These are phyloP conservation scores for Aspergillus cejpii DNA, from an alignment of 2,329 filamentous ascomycete species.

Conservation along the genomic window DNA sequence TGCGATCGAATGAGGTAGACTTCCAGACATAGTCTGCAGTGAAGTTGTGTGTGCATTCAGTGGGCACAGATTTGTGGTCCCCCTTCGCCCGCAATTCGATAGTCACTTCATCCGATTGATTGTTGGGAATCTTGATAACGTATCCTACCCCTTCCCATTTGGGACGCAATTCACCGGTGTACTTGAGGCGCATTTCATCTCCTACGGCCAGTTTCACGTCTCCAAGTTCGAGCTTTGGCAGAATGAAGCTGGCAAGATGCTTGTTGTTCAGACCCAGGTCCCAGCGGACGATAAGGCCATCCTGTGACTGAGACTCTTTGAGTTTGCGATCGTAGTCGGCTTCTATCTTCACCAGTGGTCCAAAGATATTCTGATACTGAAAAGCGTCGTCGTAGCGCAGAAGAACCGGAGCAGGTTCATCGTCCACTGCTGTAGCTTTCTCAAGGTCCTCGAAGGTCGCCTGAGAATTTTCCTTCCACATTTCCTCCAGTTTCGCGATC, in stretches of 20 bases:
- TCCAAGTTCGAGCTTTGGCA: slow-evolving; percentile 94
- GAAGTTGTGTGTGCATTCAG: slow-evolving; percentile 95
- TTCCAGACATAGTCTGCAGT: slow-evolving; percentile 99
- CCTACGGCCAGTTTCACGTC: slow-evolving; percentile 97
- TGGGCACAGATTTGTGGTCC: slow-evolving; percentile 92
- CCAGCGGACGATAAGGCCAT: slow-evolving; percentile 90
- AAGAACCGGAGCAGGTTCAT: slow-evolving; percentile 87
- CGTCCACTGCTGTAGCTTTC: slow-evolving; percentile 83
- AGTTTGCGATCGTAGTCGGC: slow-evolving; percentile 98
- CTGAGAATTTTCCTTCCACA: slow-evolving; percentile 93
- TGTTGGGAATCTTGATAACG: slow-evolving; percentile 98
- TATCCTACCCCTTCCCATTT: slow-evolving; percentile 98
- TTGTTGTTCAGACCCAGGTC: slow-evolving; percentile 95
- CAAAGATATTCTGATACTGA: slow-evolving; percentile 98
- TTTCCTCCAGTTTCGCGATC: slow-evolving; percentile 92
- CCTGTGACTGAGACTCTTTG: slow-evolving; percentile 96
- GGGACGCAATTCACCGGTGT: slow-evolving; percentile 84
- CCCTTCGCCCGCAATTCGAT: slow-evolving; percentile 90
- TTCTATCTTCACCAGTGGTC: slow-evolving; percentile 96
- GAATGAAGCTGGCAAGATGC: slow-evolving; percentile 86
- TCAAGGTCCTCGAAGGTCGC: slow-evolving; percentile 89
- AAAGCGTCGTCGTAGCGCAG: slow-evolving; percentile 95
- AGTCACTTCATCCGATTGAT: slow-evolving; percentile 94
- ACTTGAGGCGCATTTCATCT: slow-evolving; percentile 96
- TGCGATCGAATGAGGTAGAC: slow-evolving; percentile 96